Base-by-base conservation (phyloP, 2,329 filamentous ascomycete genomes). In the Microdochium trichocladiopsis region DNA sequence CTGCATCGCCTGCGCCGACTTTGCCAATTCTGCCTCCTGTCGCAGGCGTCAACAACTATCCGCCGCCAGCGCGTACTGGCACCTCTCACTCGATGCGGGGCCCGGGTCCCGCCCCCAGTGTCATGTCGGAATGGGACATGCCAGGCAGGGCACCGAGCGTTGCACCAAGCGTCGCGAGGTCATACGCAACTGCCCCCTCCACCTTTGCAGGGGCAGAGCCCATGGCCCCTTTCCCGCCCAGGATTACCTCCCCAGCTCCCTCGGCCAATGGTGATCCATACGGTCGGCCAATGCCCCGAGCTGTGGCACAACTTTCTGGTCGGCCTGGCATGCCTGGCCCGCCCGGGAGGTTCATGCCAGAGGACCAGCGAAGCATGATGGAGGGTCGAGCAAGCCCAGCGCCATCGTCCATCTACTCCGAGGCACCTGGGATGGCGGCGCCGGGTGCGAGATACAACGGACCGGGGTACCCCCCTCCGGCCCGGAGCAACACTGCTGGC, bases 401-500 rank as follows among this genome's bases (percentile, higher is more conserved):
- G 4, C 65, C 69, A 9, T 68, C 63, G 6, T 54, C 53, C 14
- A 59, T 57, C 50, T 57, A 63, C 9, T 25, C 23, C 8, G 48
- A 45, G 37, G 52, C 59, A 22, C 52, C 52, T 3, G 52, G 53
- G 16, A 54, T 53, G 16, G 52, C 54, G 25, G 41, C n/a, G n/a
- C 41, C 41, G 6, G 61, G 62, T 22, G 56, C 59, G 10, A 45
- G 41, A 9, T 61, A 59, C 53, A 60, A 58, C 47, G 58, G 60
- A 18, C 63, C 60, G 47, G 58, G 55, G 6, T 64, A 61, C 51
- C 56, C 59, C 25, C 65, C 69, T 1, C 52, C 59, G 51, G 68
- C 21, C 22, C 41, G 41, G 5, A 45, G 75, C 31, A 77, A 72
- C 51, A 65, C 67, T 25, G 75, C 74, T 14, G 67, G 68, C 1